phyloP scores from a whole-genome alignment of 139 green algal species.

The Chlorella sp. region DNA sequence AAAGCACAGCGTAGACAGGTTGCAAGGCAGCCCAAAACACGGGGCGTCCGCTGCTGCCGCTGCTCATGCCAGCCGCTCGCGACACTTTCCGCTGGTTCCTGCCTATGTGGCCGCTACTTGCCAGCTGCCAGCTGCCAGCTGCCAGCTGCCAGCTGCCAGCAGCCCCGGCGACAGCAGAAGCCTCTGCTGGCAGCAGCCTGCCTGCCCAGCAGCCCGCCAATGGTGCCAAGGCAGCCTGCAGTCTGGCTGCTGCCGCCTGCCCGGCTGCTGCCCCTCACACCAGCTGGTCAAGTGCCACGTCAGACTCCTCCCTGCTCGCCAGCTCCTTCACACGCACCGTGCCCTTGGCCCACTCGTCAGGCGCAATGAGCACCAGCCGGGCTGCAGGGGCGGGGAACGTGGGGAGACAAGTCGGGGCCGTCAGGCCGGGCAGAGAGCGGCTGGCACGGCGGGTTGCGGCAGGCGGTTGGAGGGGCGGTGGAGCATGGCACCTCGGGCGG shows the following conservation, averaged over 20 bases:
- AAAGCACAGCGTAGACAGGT: no score
- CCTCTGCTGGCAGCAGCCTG: no score
- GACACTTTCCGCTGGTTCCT: no score
- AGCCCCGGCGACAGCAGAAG: no score
- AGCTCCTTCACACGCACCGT: slow-evolving; percentile 88
- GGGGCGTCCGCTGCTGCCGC: no score
- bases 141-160: no score
- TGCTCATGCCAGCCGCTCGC: no score
- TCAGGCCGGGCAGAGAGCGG: background rate
- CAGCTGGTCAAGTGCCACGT: slow-evolving; percentile 76
- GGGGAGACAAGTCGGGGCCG: slow-evolving; percentile 24
- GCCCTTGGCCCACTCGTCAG: slow-evolving; percentile 83
- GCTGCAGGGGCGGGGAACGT: slow-evolving; percentile 54
- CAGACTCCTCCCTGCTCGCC: slow-evolving; percentile 74
- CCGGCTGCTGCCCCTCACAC: background rate
- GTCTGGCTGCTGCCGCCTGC: background rate
- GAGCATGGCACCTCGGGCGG: background rate
- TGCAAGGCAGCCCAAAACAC: no score
- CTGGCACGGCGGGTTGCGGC: background rate
- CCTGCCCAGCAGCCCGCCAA: no score
- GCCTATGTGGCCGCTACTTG: no score
- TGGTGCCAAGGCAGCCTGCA: no score
- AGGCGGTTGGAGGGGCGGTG: background rate
- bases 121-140: no score
- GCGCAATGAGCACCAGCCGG: slow-evolving; percentile 85